These are phyloP conservation scores for Monosporascus sp. DNA, from an alignment of 2,329 filamentous ascomycete species.

Conservation along the genomic window DNA sequence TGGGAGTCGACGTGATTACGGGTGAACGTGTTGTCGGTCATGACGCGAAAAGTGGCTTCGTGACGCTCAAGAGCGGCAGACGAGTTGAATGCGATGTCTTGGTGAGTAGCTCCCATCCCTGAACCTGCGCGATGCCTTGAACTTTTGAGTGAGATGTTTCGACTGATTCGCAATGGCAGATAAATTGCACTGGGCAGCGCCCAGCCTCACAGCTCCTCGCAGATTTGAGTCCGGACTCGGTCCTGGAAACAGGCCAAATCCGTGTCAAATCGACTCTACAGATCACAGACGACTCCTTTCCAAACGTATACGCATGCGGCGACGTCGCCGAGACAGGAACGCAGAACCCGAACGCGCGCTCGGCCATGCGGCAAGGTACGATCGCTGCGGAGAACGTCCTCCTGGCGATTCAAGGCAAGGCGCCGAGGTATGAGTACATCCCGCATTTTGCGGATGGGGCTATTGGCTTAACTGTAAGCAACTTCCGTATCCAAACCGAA, in stretches of 20 bases:
- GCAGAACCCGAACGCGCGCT: slow-evolving; percentile 48
- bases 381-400: slow-evolving; percentile 51
- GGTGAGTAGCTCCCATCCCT: slow-evolving; percentile 26
- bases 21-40: slow-evolving; percentile 39
- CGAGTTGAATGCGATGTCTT: slow-evolving; percentile 44
- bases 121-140: neutral
- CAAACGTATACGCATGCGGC: slow-evolving; percentile 57
- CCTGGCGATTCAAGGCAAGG: slow-evolving; percentile 34
- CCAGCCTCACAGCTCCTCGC: slow-evolving; percentile 48
- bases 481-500: too few relatives aligned
- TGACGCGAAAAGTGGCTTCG: slow-evolving; percentile 28
- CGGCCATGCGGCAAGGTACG: slow-evolving; percentile 47
- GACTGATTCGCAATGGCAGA: slow-evolving; percentile 28
- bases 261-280: slow-evolving; percentile 52
- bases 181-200: slow-evolving; percentile 54
- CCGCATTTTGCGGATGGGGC: slow-evolving; percentile 41
- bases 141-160: neutral
- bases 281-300: slow-evolving; percentile 39
- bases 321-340: slow-evolving; percentile 53
- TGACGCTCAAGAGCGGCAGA: slow-evolving; percentile 40
- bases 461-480: slow-evolving; percentile 42
- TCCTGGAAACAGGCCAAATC: slow-evolving; percentile 44
- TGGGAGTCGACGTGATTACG: slow-evolving; percentile 46
- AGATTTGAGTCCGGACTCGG: slow-evolving; percentile 34
- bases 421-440: slow-evolving; percentile 33